These are phyloP conservation scores for Leptographium wingfieldii DNA, from an alignment of 2,329 filamentous ascomycete genomes.

Conservation along the genomic window DNA sequence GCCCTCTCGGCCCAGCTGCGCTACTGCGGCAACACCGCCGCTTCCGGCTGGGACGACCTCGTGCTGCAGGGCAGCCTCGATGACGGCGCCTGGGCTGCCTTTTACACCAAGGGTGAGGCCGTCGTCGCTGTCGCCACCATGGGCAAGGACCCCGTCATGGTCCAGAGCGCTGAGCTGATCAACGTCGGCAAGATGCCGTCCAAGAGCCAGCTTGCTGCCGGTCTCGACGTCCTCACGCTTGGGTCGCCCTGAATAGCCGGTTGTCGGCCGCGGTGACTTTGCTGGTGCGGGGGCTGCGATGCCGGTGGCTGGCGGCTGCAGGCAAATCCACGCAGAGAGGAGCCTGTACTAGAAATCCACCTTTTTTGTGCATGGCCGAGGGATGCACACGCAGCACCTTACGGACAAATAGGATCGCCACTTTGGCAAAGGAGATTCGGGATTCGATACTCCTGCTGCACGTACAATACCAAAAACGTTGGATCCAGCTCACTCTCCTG, in stretches of 20 bases:
- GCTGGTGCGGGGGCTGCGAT: too few species aligned
- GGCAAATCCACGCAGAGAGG: too few species aligned
- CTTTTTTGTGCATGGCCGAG: too few species aligned
- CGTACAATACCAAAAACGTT: too few species aligned
- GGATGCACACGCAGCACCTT: too few species aligned
- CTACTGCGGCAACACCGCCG: constrained; percentile 77
- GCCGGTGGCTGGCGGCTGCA: too few species aligned
- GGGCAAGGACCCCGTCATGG: constrained; percentile 79
- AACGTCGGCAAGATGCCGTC: constrained; percentile 65
- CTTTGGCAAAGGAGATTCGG: too few species aligned
- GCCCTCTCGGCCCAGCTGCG: constrained; percentile 79
- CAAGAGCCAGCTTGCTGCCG: constrained; percentile 63
- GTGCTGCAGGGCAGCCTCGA: constrained; percentile 65
- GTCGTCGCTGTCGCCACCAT: constrained; percentile 87
- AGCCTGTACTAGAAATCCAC: too few species aligned
- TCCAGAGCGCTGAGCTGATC: constrained; percentile 77
- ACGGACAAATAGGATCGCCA: too few species aligned
- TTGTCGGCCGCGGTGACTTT: background rate
- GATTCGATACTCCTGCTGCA: too few species aligned
- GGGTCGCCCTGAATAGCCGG: constrained; percentile 17
- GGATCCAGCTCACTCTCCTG: too few species aligned
- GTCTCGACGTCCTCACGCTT: constrained; percentile 37
- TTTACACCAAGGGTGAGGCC: constrained; percentile 74
- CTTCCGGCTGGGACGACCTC: constrained; percentile 67
- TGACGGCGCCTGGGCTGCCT: constrained; percentile 75